phyloP scores from a whole-genome alignment of 306 rosid species.

The Gynostemma pentaphyllum region DNA sequence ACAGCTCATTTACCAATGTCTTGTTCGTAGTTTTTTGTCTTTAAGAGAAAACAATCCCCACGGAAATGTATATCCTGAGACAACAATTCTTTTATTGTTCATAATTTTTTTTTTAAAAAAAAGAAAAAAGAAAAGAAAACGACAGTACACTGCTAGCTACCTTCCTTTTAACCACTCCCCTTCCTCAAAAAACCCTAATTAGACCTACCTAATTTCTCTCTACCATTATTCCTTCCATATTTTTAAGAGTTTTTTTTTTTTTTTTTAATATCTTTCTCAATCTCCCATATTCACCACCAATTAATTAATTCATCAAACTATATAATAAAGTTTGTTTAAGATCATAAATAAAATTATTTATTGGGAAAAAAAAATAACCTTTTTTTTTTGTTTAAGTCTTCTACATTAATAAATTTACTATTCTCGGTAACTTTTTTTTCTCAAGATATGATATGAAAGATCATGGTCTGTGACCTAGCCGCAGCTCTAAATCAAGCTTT shows the following conservation, averaged over 20 bases:
- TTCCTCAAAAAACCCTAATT: conserved; percentile 35
- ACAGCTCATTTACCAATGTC: background rate
- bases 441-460: no score
- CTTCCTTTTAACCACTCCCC: conserved; percentile 27
- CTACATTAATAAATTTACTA: background rate
- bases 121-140: conserved; percentile 26
- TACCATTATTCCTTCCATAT: background rate
- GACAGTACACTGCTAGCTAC: conserved; percentile 74
- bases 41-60: conserved; percentile 38
- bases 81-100: conserved; percentile 18
- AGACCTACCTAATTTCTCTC: background rate
- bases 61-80: conserved; percentile 58
- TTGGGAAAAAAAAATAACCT: no score
- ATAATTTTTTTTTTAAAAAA: conserved; percentile 34
- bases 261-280: no score
- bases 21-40: conserved; percentile 6
- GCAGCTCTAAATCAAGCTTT: conserved; percentile 86
- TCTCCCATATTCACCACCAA: no score
- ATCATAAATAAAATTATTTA: no score
- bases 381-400: background rate
- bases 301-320: no score
- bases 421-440: background rate
- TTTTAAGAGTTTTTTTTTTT: background rate
- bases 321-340: no score
- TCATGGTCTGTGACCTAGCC: conserved; percentile 52